phyloP scores from a whole-genome alignment of 495 filamentous ascomycete species.

The Pyrenula massariospora region DNA sequence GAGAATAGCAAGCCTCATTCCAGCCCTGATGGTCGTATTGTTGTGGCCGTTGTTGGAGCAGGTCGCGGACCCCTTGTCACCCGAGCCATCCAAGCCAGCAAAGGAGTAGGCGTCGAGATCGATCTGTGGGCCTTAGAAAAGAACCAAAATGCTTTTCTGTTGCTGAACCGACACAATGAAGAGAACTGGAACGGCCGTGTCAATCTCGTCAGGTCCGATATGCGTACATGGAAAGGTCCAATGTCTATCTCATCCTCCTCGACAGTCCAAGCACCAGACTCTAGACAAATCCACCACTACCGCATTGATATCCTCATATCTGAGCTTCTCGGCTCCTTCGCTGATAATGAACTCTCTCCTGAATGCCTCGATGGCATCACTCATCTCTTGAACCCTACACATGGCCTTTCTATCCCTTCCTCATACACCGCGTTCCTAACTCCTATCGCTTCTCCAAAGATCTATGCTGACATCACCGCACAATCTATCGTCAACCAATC shows the following conservation, averaged over 20 bases:
- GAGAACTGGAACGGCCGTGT: constrained; percentile 63
- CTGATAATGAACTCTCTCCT: constrained; percentile 80
- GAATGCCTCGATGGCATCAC: constrained; percentile 89
- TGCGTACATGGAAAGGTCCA: constrained; percentile 88
- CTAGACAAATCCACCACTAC: constrained; percentile 12
- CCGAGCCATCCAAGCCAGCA: constrained; percentile 67
- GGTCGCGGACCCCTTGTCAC: constrained; percentile 87
- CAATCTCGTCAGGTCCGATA: constrained; percentile 86
- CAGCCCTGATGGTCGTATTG: constrained; percentile 53
- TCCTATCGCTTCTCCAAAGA: constrained; percentile 78
- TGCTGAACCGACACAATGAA: constrained; percentile 77
- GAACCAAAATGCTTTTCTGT: constrained; percentile 93
- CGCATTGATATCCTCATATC: constrained; percentile 88
- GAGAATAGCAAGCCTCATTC: constrained; percentile 59
- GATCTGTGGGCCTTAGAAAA: constrained; percentile 92
- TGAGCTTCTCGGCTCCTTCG: constrained; percentile 87
- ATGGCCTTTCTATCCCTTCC: constrained; percentile 86
- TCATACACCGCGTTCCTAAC: constrained; percentile 87
- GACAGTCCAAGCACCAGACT: constrained; percentile 17
- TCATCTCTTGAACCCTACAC: constrained; percentile 59
- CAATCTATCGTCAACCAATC: constrained; percentile 48
- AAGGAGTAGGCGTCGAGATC: constrained; percentile 61
- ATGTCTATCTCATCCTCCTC: constrained; percentile 11
- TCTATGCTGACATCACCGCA: constrained; percentile 65
- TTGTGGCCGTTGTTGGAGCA: constrained; percentile 86